Base-by-base conservation (phyloP, 2,329 filamentous ascomycete species). In the Epichloe festucae region DNA sequence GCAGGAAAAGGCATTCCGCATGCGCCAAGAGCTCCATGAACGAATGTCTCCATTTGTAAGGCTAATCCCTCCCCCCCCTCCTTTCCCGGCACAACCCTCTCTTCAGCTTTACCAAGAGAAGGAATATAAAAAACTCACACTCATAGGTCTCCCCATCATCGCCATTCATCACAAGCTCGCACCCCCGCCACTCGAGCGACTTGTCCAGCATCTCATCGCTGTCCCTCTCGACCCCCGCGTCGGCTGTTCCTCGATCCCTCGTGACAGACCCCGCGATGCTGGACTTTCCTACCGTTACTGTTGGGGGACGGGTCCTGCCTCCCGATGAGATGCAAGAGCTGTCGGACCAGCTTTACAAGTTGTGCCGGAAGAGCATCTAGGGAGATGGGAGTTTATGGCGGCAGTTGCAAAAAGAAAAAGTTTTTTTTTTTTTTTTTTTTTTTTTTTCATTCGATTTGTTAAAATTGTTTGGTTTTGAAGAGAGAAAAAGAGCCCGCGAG, bases 1-100 rank as follows among this genome's bases (percentile, higher is more conserved):
- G 17, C 74, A 78, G 46, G 76, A 80, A 40, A 71, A 69, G 38
- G 60, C 67, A 6, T 66, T 68, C 17, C 65, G 73, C 27, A 67
- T 71, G 8, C 65, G 67, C 34, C 64, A 68, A 45, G 73, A 76
- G 36, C 67, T 72, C 31, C 68, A 69, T 19, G 75, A 78, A 59
- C 65, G 70, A 48, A 69, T 71, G 53, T 60, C 59, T 1, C 60
- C 63, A 11, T 62, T 58, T 45, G 52, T 60, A 43, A 53, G 58
- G 8, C 27, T 39, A 8, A 4, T 27, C 15, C 5, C 11, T 15
- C 36, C 23, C 5, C 5, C 23, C 5, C 23, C 5, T 2, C 36
- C 14, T 14, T 4, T 38, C 14, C 15, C 36, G 5, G 36, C 15
- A 10, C 15, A 38, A 0, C 15, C 6, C 10, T 35, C 5, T 11